Conservation (phyloP, 1,139 yeast species). For the Trichomonascaceae sp. region DNA sequence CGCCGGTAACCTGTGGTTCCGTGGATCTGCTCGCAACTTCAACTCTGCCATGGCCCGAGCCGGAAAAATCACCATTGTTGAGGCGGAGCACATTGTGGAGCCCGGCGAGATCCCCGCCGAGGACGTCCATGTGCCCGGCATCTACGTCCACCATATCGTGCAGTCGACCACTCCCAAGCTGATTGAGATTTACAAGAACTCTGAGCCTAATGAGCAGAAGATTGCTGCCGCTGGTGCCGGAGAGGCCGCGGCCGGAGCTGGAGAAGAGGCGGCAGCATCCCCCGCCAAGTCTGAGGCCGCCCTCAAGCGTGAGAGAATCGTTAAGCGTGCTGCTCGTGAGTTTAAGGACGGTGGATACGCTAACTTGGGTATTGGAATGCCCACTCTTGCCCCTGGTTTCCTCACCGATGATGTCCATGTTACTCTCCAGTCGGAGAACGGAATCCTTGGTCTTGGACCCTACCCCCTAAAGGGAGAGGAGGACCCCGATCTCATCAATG, state of each 20-base stretch:
- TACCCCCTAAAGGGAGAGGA: slow-evolving; percentile 34
- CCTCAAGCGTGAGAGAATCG: slow-evolving; percentile 26
- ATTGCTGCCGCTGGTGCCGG: slow-evolving; percentile 4
- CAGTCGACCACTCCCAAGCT: slow-evolving; percentile 33
- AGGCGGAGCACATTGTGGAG: slow-evolving; percentile 39
- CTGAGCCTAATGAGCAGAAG: slow-evolving; percentile 5
- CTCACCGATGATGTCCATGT: slow-evolving; percentile 29
- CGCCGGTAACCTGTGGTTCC: slow-evolving; percentile 36
- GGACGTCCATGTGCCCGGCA: slow-evolving; percentile 36
- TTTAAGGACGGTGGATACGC: slow-evolving; percentile 32
- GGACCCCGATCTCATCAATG: slow-evolving; percentile 37
- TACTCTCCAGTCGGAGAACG: slow-evolving; percentile 37
- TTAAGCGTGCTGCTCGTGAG: slow-evolving; percentile 35
- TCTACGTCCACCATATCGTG: slow-evolving; percentile 32
- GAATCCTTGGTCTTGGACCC: slow-evolving; percentile 37
- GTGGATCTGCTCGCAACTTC: slow-evolving; percentile 36
- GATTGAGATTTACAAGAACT: slow-evolving; percentile 28
- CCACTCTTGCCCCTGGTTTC: slow-evolving; percentile 35
- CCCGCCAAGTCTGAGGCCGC: slow-evolving; percentile 6
- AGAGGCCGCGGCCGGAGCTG: slow-evolving; percentile 3
- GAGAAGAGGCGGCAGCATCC: slow-evolving; percentile 2
- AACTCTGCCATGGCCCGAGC: slow-evolving; percentile 35
- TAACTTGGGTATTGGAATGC: slow-evolving; percentile 39
- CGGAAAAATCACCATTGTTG: slow-evolving; percentile 35
- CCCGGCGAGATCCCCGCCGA: slow-evolving; percentile 35